phyloP scores from a whole-genome alignment of 2,329 filamentous ascomycete species.

The Zymoseptoria passerinii region DNA sequence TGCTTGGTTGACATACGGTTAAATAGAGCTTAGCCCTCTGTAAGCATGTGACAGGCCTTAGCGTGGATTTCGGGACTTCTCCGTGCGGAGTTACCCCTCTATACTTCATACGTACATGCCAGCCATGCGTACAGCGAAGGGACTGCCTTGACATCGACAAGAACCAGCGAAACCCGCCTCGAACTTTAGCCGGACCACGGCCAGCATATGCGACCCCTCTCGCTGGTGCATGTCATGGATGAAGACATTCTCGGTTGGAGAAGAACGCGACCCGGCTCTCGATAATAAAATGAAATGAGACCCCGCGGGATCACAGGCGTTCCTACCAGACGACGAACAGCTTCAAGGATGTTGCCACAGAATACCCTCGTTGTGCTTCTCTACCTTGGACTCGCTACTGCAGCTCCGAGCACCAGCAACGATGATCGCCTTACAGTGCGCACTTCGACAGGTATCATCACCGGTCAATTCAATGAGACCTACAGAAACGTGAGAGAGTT shows the following conservation, averaged over 20 bases:
- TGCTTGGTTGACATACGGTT: neutral
- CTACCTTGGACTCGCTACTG: neutral
- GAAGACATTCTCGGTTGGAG: neutral
- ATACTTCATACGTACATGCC: neutral
- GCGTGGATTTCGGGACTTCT: neutral
- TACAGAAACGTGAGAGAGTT: constrained; percentile 7
- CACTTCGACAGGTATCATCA: neutral
- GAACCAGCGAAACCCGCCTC: neutral
- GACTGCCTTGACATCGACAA: neutral
- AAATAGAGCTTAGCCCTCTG: neutral
- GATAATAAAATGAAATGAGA: neutral
- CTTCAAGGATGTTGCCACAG: neutral
- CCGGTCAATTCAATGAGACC: neutral
- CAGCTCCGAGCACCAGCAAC: neutral
- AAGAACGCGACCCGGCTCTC: neutral
- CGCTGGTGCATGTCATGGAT: neutral
- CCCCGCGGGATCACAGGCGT: too few species aligned
- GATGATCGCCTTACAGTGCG: neutral
- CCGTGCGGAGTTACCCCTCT: neutral
- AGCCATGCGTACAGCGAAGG: neutral
- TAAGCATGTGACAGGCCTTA: neutral
- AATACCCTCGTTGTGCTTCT: neutral
- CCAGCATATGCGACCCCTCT: neutral
- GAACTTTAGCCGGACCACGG: neutral
- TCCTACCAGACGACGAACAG: neutral